phyloP scores from a whole-genome alignment of 306 rosid genomes.

The Malus fusca region DNA sequence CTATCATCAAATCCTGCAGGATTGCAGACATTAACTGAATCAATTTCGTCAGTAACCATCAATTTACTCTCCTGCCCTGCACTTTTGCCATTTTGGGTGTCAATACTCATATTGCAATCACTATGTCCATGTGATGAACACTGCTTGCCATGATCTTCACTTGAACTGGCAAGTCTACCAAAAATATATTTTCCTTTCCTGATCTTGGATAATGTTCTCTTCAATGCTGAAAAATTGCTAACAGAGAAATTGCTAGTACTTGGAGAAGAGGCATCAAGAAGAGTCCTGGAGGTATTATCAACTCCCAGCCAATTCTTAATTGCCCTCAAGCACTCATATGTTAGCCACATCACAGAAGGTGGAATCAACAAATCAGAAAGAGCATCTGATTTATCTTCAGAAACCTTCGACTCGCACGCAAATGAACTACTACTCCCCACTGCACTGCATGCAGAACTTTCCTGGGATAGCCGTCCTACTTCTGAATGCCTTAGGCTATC shows the following conservation, averaged over 20 bases:
- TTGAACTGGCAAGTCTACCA: constrained; percentile 53
- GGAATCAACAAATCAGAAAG: constrained; percentile 39
- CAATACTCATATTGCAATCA: constrained; percentile 20
- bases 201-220: constrained; percentile 53
- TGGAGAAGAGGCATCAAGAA: constrained; percentile 31
- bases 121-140: constrained; percentile 20
- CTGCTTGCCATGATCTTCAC: constrained; percentile 47
- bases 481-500: constrained; percentile 63
- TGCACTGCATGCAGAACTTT: constrained; percentile 62
- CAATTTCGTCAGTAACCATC: constrained; percentile 33
- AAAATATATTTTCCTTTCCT: constrained; percentile 54
- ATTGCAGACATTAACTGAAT: constrained; percentile 23
- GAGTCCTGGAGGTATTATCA: constrained; percentile 44
- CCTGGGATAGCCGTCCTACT: constrained; percentile 77
- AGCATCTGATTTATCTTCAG: constrained; percentile 34
- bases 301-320: constrained; percentile 69
- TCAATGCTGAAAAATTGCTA: constrained; percentile 54
- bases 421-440: constrained; percentile 35
- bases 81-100: constrained; percentile 25
- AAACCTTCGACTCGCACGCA: constrained; percentile 27
- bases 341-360: constrained; percentile 54
- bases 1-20: constrained; percentile 30
- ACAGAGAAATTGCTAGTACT: constrained; percentile 32
- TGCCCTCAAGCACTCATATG: constrained; percentile 75
- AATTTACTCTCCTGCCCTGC: constrained; percentile 28